Base-by-base conservation (phyloP, 768 basidiomycete species). In the Clitopilus passeckerianus region DNA sequence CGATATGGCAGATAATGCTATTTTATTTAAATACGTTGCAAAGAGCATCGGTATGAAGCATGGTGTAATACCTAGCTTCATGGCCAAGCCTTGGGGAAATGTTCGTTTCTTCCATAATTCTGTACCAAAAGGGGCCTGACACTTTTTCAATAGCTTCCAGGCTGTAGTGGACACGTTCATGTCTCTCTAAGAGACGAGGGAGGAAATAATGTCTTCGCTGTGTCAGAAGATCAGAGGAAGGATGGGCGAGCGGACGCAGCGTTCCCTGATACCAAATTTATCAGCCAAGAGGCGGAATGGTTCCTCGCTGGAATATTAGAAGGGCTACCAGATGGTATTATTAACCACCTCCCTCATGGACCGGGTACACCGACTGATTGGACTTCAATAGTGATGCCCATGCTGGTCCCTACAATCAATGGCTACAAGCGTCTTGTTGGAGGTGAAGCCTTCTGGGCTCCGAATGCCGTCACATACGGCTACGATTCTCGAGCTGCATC, bases 361-460 rank as follows among this genome's bases (percentile, higher is more conserved):
- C 34, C 18, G 27, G 4, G 22, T 6, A 15, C 16, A 24, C 5
- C 54, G 10, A 15, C 43, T 58, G 54, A 33, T 33, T 54, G 34
- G 50, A 3, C 54, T 27, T 24, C 22, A 59, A 35, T 59, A 87
- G 91, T 95, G 54, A 86, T 95, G 85, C 93, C 93, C 7, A 80
- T 87, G 82, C 71, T 92, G 23, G 90, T 92, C 15, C 94, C 93
- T 1, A 96, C 91, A 0, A 89, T 97, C 74, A 96, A 96, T 67
- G 95, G 96, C 7, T 99, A 99, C 78, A 99, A 98, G 70, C 92
- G 97, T 15, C 84, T 99, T 7, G 88, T 93, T 18, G 95, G 91
- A 18, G 95, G 95, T 12, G 93, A 95, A 70, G 88, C 89, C 4
- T 95, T 90, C 78, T 97, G 93, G 92, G 94, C 94, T 5, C 94